These are phyloP conservation scores for Leccinum proliferum DNA, from an alignment of 1,284 basidiomycete genomes.

Conservation along the genomic window DNA sequence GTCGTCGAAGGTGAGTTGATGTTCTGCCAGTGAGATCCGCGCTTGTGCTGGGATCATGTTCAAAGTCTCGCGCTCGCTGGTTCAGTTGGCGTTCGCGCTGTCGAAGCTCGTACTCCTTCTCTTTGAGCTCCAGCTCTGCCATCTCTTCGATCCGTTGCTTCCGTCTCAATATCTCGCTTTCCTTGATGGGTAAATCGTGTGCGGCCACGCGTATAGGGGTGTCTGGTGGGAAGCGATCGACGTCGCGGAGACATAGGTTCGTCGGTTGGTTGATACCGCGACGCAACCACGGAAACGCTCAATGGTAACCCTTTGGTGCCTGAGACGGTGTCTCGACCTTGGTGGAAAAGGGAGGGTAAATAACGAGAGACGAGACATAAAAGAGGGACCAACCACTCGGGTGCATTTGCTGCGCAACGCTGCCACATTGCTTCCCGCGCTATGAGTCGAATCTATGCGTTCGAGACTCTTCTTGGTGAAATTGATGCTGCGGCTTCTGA, in stretches of 20 bases:
- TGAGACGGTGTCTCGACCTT: conserved; percentile 47
- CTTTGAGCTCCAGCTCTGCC: conserved; percentile 44
- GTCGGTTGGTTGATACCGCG: conserved; percentile 48
- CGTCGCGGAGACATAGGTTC: conserved; percentile 32
- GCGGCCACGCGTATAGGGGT: conserved; percentile 21
- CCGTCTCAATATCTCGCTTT: conserved; percentile 31
- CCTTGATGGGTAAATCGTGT: conserved; percentile 24
- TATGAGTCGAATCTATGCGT: conserved; percentile 45
- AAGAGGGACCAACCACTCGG: conserved; percentile 36
- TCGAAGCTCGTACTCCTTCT: conserved; percentile 49
- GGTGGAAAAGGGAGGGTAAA: conserved; percentile 8
- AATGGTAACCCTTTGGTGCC: conserved; percentile 52
- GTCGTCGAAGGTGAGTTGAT: conserved; percentile 35
- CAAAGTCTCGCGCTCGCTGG: conserved; percentile 46
- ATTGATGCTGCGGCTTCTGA: conserved; percentile 21
- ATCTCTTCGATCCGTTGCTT: conserved; percentile 46
- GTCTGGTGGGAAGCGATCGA: conserved; percentile 23
- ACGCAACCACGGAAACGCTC: conserved; percentile 61
- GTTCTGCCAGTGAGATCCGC: conserved; percentile 18
- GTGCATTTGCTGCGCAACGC: conserved; percentile 58
- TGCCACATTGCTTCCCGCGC: conserved; percentile 58
- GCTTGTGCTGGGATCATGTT: conserved; percentile 38
- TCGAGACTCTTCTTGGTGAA: conserved; percentile 32
- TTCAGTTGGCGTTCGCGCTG: conserved; percentile 58
- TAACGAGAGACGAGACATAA: neutral